These are phyloP conservation scores for Solanum ahanhuiri DNA, from an alignment of 257 asterid genomes.

Conservation along the genomic window DNA sequence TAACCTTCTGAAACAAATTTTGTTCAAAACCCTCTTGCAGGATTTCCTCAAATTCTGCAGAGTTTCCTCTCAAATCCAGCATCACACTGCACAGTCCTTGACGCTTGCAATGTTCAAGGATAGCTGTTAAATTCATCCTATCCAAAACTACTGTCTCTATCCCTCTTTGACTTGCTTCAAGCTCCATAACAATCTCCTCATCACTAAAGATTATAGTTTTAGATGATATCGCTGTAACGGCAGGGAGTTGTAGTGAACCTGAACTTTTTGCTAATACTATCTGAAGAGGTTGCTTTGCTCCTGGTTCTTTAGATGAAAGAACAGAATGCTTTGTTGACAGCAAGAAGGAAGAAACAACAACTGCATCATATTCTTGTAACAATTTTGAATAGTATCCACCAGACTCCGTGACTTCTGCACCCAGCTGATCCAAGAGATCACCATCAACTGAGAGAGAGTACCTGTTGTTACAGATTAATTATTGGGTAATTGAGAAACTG, in stretches of 20 bases:
- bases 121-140: constrained; percentile 28
- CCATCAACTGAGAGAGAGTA: constrained; percentile 78
- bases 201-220: constrained; percentile 33
- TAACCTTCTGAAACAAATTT: constrained; percentile 59
- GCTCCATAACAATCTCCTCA: constrained; percentile 14
- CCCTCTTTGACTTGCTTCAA: constrained; percentile 27
- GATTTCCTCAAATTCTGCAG: constrained; percentile 40
- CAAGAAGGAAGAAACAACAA: constrained; percentile 36
- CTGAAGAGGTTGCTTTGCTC: constrained; percentile 74
- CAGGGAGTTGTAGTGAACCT: constrained; percentile 18
- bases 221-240: constrained; percentile 11
- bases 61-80: constrained; percentile 43
- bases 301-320: constrained; percentile 58
- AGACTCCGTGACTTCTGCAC: constrained; percentile 40
- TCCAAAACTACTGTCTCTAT: constrained; percentile 31
- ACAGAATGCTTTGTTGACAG: constrained; percentile 12
- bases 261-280: constrained; percentile 35
- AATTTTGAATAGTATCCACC: constrained; percentile 86
- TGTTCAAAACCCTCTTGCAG: constrained; percentile 55
- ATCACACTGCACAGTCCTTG: constrained; percentile 67
- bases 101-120: constrained; percentile 63
- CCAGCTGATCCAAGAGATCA: constrained; percentile 33
- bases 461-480: constrained; percentile 22
- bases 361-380: constrained; percentile 76
- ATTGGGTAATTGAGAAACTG: not conserved